These are phyloP conservation scores for Onygenales sp. DNA, from an alignment of 2,329 filamentous ascomycete genomes.

Conservation along the genomic window DNA sequence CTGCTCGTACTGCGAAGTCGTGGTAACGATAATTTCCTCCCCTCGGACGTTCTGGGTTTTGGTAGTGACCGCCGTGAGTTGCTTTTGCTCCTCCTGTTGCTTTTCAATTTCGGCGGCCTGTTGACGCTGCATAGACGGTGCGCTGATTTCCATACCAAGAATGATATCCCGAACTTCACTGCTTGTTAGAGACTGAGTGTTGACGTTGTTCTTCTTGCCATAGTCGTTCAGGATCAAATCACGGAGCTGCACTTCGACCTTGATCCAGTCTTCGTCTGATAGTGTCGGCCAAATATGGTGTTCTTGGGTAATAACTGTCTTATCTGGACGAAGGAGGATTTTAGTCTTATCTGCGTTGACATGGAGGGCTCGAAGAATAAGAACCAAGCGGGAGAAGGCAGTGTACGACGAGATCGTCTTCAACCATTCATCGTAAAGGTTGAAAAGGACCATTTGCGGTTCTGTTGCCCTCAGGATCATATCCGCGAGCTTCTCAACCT, in stretches of 20 bases:
- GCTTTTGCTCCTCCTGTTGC: slow-evolving; percentile 93
- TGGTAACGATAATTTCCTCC: slow-evolving; percentile 96
- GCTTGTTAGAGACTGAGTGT: slow-evolving; percentile 89
- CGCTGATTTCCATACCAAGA: slow-evolving; percentile 97
- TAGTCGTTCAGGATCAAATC: slow-evolving; percentile 97
- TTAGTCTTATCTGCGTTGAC: slow-evolving; percentile 99
- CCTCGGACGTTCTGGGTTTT: slow-evolving; percentile 97
- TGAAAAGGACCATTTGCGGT: slow-evolving; percentile 99
- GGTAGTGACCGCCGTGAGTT: slow-evolving; percentile 92
- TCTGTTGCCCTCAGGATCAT: slow-evolving; percentile 98
- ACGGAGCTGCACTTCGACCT: slow-evolving; percentile 93
- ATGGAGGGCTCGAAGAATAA: slow-evolving; percentile 89
- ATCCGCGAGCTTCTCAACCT: slow-evolving; percentile 97
- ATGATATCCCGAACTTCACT: slow-evolving; percentile 98
- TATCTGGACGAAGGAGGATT: slow-evolving; percentile 85
- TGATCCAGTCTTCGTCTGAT: slow-evolving; percentile 96
- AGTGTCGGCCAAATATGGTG: slow-evolving; percentile 98
- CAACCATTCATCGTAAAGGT: slow-evolving; percentile 96
- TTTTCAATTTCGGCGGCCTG: slow-evolving; percentile 98
- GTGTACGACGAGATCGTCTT: slow-evolving; percentile 99
- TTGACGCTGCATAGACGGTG: slow-evolving; percentile 94
- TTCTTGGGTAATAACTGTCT: slow-evolving; percentile 95
- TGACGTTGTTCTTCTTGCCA: slow-evolving; percentile 99
- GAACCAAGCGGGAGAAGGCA: slow-evolving; percentile 86
- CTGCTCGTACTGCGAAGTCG: slow-evolving; percentile 95